Evolutionary conservation across 129 eudicot species (phyloP).

Genomic region (Logfia minima): DNA sequence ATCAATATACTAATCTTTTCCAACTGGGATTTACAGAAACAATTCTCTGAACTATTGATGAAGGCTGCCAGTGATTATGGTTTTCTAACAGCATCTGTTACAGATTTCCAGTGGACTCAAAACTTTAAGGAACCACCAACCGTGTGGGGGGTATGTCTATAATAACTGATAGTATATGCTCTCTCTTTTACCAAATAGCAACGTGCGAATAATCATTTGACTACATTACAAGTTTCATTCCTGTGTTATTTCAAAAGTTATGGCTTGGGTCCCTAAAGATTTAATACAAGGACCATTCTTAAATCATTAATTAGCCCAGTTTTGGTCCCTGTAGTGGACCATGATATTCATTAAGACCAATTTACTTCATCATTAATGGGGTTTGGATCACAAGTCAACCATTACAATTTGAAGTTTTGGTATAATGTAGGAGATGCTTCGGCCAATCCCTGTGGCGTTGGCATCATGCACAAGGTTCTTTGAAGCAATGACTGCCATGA

Average conservation of each 20-base stretch:
- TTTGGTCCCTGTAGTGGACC: not conserved
- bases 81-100: conserved; percentile 75
- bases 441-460: conserved; percentile 94
- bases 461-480: conserved; percentile 96
- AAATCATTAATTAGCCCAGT: not conserved
- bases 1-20: conserved; percentile 15
- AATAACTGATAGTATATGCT: not conserved
- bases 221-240: not conserved
- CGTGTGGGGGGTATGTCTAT: conserved; percentile 83
- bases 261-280: not conserved
- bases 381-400: not conserved
- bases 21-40: conserved; percentile 63
- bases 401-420: not conserved
- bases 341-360: not conserved
- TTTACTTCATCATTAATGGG: not conserved
- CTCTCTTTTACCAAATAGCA: not conserved
- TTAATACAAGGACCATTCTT: not conserved
- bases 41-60: conserved; percentile 89
- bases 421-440: conserved; percentile 77
- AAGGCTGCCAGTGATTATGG: conserved; percentile 98
- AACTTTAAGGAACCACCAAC: conserved; percentile 97
- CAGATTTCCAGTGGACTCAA: conserved; percentile 95
- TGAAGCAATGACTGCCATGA: conserved; percentile 97
- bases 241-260: not conserved
- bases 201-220: not conserved